Evolutionary conservation across 2,329 filamentous ascomycete genomes (phyloP).

Genomic region (Verticillium zaregamsianum): DNA sequence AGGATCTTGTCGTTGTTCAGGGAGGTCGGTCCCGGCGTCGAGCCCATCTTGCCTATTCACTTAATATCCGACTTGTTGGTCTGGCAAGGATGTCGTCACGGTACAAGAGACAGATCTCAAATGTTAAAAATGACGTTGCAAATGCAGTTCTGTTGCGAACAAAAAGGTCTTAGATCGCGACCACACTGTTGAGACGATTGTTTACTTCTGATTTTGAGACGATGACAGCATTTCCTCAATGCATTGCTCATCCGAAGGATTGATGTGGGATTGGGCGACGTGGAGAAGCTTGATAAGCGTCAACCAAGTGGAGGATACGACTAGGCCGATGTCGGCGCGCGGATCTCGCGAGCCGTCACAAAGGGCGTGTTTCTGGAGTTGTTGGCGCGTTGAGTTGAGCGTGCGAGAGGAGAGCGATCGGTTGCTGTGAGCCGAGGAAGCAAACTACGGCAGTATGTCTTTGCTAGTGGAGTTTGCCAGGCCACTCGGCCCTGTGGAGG

Average conservation of each 20-base stretch:
- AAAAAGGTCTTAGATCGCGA: background rate
- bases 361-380: background rate
- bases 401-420: too few relatives aligned
- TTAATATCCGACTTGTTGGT: background rate
- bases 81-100: background rate
- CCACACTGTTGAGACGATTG: background rate
- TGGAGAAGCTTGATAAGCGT: background rate
- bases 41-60: background rate
- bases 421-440: too few relatives aligned
- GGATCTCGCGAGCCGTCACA: background rate
- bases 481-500: too few relatives aligned
- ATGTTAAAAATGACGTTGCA: background rate
- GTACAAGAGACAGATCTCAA: background rate
- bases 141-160: background rate
- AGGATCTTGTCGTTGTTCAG: conserved; percentile 35
- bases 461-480: too few relatives aligned
- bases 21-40: background rate
- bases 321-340: background rate
- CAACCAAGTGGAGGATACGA: background rate
- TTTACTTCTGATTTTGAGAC: background rate
- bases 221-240: background rate
- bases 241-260: background rate
- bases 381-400: too few relatives aligned
- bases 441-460: too few relatives aligned
- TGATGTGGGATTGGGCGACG: background rate